Base-by-base conservation (phyloP, 768 basidiomycete genomes). In the Leucosporidium yakuticum region DNA sequence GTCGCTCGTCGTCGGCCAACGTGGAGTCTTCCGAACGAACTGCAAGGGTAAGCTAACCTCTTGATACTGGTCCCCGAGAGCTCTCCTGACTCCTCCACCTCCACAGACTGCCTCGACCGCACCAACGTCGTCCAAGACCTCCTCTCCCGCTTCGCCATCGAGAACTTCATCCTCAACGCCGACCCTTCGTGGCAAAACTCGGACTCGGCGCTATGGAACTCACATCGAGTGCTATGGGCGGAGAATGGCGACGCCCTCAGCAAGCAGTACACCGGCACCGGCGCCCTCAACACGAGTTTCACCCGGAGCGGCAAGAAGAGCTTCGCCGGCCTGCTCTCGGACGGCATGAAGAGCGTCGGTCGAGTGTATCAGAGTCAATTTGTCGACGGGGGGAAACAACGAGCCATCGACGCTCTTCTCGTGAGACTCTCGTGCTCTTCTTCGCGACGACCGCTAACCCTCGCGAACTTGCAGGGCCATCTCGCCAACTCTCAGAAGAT, bases 71-170 rank as follows among this genome's bases (percentile, higher is more conserved):
- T 39, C 58, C 4, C 4, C 0, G 7, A 73, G n/a, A 57, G 32
- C 61, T 70, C 12, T 68, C 59, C n/a, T 14, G 23, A 27, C 49
- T 51, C 36, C 56, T 31, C n/a, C n/a, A n/a, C 39, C 39, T 15
- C 39, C 21, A 15, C 34, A n/a, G 27, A 17, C 74, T 96, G 96
- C 78, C 81, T 99, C 71, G 95, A 99, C 75, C 87, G 96, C 49
- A 99, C 96, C 6, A 99, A 99, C 78, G 95, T 97, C 73, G 87
- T 96, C 1, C 90, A 99, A 79, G 95, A 98, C 75, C 91, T 96
- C 74, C 81, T 97, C 54, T 95, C 94, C 5, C 84, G 88, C 19
- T 84, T 84, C 51, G 85, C 87, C 0, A 81, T 97, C 21, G 88
- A 92, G 75, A 85, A 89, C 69, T 98, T 91, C 76, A 84, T 98